A percentile compares a stretch with the other conserved stretches of the same genome.
These are phyloP conservation scores for Camillea tinctor DNA, from an alignment of 2,329 filamentous ascomycete genomes.

Conservation along the genomic window DNA sequence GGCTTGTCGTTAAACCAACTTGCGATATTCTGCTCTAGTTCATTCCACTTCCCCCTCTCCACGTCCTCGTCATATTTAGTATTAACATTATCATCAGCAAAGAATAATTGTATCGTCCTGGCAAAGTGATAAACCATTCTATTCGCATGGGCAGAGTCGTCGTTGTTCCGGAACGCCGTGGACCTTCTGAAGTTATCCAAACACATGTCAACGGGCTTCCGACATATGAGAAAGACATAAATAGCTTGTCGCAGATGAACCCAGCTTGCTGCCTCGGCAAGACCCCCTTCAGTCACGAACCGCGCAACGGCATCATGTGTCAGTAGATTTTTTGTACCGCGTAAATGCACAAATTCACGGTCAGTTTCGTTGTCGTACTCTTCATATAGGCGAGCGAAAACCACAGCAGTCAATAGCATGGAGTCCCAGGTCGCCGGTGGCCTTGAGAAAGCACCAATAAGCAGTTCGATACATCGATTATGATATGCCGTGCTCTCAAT, in stretches of 20 bases:
- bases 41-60: not conserved
- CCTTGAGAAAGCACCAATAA: too few relatives aligned
- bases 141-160: too few relatives aligned
- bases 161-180: too few relatives aligned
- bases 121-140: too few relatives aligned
- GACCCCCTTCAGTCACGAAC: not conserved
- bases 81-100: not conserved
- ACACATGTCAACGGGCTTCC: not conserved
- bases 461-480: too few relatives aligned
- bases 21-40: not conserved
- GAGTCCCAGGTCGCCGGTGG: too few relatives aligned
- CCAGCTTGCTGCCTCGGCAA: not conserved
- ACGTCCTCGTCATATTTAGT: too few relatives aligned
- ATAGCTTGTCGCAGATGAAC: not conserved
- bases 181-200: not conserved
- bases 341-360: not conserved
- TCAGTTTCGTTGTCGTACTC: not conserved
- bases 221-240: not conserved
- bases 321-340: not conserved
- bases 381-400: too few relatives aligned
- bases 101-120: too few relatives aligned
- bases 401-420: too few relatives aligned
- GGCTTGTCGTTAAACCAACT: not conserved
- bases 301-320: not conserved
- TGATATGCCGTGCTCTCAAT: too few relatives aligned